Evolutionary conservation across 495 filamentous ascomycete genomes (phyloP), one percentile per base, ranked within the genome.

Genomic region (Xylaria telfairii): DNA sequence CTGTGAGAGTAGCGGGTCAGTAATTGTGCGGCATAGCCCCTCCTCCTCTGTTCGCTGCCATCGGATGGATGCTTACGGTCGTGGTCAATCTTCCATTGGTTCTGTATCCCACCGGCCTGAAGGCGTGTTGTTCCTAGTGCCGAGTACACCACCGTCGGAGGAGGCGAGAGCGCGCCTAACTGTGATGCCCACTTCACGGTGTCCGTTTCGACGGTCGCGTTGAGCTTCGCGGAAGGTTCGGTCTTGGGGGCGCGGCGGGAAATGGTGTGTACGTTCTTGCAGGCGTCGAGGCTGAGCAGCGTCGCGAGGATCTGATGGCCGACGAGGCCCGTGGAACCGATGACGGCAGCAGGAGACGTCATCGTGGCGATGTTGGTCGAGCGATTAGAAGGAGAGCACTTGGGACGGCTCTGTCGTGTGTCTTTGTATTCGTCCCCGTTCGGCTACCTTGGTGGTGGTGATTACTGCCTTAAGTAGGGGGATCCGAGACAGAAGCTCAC

Each of bases 61-160:
- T n/a, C 0, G 32, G 12, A 13, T n/a, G 8, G 34, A 46, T 54
- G 69, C 76, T 51, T 68, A 78, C 76, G 82, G 76, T 91, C 91
- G 78, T 92, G 87, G 78, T 94, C 92, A 46, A 94, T 88, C 73
- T 92, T 92, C 75, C 91, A 89, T 78, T 94, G 92, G 72, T 90
- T 90, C 42, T 87, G 87, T 70, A 93, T 85, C 51, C 90, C 87
- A 37, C 92, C 92, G 0, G 91, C 92, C 41, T 85, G 84, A 0
- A 72, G 86, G 24, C 87, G 84, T 6, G 92, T 93, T 1, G 91
- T 93, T 57, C 84, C 92, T 26, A 94, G 83, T 19, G 89, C 82
- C 0, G 91, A 91, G 69, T 92, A 83, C 75, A 92, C 88, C 54
- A 88, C 83, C 2, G 83, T 77, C 0, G 91, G 92, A 0, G 84